Evolutionary conservation across 345 rosid species (phyloP), one percentile per base, ranked within the genome.

Genomic region (Salix arbutifolia): DNA sequence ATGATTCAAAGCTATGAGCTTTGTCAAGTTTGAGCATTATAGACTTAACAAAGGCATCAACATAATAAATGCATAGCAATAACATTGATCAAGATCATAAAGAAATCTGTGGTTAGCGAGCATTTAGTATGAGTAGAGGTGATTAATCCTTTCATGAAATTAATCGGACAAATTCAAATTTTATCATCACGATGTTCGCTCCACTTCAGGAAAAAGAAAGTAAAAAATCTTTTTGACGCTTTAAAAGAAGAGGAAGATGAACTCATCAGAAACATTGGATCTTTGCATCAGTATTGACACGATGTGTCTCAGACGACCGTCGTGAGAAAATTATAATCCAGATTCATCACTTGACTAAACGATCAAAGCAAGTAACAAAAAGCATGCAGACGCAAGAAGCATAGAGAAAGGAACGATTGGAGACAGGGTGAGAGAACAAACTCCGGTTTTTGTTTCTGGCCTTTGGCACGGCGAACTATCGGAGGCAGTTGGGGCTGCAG

Each of bases 271-370:
- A 78, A 70, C 42, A 76, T 66, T 82, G 86, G 91, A 86, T 82
- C 16, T 31, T 8, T 78, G 61, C 82, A 84, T 89, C 89, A 84
- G 19, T 28, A 12, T 6, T 42, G 75, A 83, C 88, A 85, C 85
- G 35, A 69, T 69, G 79, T 77, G 74, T 78, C 90, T 88, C 94
- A 83, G 92, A 90, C 87, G 92, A 90, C 92, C 92, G 89, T 90
- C 91, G 91, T 89, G 92, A 90, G 89, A 88, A 76, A 67, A 75
- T 3, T 78, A 67, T 1, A 76, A 83, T 83, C 92, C 84, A 83
- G 80, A 67, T 64, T 87, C 92, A 86, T 89, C 92, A 82, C 72
- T 71, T 85, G 88, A 83, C 71, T 69, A 72, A 62, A 23, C 37
- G 31, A 14, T 8, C 26, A 23, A 26, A 66, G 30, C 53, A 35